Conservation (phyloP, 768 basidiomycete genomes). For the Trametes cubensis region DNA sequence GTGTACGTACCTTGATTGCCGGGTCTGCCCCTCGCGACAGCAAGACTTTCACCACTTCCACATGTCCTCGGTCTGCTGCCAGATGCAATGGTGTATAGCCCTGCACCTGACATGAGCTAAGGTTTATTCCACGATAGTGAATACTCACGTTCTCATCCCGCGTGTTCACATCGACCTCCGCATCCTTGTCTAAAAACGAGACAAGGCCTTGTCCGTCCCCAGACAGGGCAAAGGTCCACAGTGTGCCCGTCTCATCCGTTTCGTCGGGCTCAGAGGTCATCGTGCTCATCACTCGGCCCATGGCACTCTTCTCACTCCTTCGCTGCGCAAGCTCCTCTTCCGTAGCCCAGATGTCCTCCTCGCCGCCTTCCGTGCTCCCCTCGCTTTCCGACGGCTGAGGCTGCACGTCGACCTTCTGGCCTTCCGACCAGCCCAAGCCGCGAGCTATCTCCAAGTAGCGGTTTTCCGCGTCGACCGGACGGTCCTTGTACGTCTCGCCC, state of each 20-base stretch:
- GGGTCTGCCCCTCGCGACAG: constrained; percentile 66
- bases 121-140: neutral
- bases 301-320: constrained; percentile 40
- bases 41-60: constrained; percentile 57
- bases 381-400: constrained; percentile 1
- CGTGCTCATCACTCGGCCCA: constrained; percentile 68
- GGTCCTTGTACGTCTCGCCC: constrained; percentile 50
- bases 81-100: constrained; percentile 89
- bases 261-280: constrained; percentile 43
- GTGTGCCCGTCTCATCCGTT: constrained; percentile 35
- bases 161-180: constrained; percentile 55
- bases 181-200: constrained; percentile 44
- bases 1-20: constrained; percentile 56
- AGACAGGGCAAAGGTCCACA: constrained; percentile 67
- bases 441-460: constrained; percentile 72
- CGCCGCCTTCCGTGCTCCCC: constrained; percentile 33
- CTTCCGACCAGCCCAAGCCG: constrained; percentile 68
- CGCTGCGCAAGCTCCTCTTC: constrained; percentile 30
- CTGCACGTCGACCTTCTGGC: constrained; percentile 19
- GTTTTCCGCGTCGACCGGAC: constrained; percentile 52
- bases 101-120: constrained; percentile 42
- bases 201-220: constrained; percentile 53
- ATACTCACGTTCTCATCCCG: constrained; percentile 72
- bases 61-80: constrained; percentile 80
- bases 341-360: constrained; percentile 48